Evolutionary conservation across 306 rosid genomes (phyloP), one percentile per base, ranked within the genome.

Genomic region (Vigna hirtella): DNA sequence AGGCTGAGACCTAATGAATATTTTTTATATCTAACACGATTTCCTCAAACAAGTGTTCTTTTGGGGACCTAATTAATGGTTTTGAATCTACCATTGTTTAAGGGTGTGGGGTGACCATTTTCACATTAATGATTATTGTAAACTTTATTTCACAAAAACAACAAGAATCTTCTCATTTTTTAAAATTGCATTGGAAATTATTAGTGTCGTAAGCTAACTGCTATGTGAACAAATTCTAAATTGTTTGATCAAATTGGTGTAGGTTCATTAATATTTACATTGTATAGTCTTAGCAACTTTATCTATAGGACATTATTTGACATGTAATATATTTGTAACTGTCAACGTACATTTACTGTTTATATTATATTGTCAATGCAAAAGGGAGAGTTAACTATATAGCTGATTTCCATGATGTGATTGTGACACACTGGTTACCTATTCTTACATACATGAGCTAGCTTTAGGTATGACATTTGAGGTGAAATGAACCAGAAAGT

Each of bases 401-500:
- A 26, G 30, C 15, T 58, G 30, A 26, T 58, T 7, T 58, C 28
- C 32, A 13, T 61, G 28, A 26, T 26, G 3, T 26, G 28, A 32
- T 32, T 43, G 36, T 40, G 18, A 51, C 53, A 40, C 47, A 17
- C 34, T 43, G 36, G 20, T 6, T 5, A 42, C 72, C 71, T 66
- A 66, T 66, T 4, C 51, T 40, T 40, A 16, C 59, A 28, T 50
- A 10, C 11, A 28, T 59, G n/a, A 43, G 20, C 50, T 67, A 67
- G 75, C 58, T 68, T 77, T 24, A n/a, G 59, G 45, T 68, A 32
- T 4, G 20, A 15, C 51, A 18, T 67, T 14, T 45, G 6, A 55
- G 64, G 68, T 45, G 47, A 53, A 66, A 20, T 50, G 22, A 66
- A 71, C 66, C 49, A 34, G 16, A 32, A 56, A 73, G 55, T 18